Evolutionary conservation across 148 eudicot genomes (phyloP).

Genomic region (Mesembryanthemum crystallinum): DNA sequence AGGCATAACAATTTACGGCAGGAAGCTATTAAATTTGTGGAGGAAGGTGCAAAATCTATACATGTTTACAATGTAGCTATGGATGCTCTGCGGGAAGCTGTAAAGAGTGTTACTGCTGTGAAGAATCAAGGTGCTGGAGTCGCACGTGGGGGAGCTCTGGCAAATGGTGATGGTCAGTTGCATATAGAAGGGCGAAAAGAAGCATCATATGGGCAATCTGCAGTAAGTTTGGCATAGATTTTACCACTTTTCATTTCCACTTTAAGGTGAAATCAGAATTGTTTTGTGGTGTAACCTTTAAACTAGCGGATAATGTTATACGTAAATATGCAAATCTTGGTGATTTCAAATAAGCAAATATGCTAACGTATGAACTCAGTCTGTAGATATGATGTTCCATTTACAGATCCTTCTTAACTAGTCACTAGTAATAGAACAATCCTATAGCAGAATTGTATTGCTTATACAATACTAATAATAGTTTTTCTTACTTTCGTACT

Average conservation of each 20-base stretch:
- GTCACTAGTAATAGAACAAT: neutral
- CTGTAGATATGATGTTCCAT: neutral
- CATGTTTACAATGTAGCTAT: slow-evolving; percentile 43
- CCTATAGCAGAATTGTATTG: neutral
- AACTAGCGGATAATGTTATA: too few relatives aligned
- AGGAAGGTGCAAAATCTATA: slow-evolving; percentile 48
- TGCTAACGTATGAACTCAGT: neutral
- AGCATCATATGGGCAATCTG: slow-evolving; percentile 16
- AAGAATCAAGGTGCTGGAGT: slow-evolving; percentile 29
- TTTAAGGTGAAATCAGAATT: neutral
- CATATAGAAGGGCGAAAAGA: slow-evolving; percentile 13
- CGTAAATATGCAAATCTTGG: neutral
- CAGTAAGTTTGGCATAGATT: slow-evolving; percentile 25
- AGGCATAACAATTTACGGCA: slow-evolving; percentile 34
- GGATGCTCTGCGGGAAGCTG: slow-evolving; percentile 37
- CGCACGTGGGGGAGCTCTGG: slow-evolving; percentile 13
- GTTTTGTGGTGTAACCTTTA: too few relatives aligned
- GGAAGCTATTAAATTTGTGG: slow-evolving; percentile 47
- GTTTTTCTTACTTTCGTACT: neutral
- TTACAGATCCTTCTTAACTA: neutral
- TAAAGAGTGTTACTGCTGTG: slow-evolving; percentile 33
- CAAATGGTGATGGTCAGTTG: slow-evolving; percentile 20
- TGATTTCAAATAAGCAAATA: too few relatives aligned
- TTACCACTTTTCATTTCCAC: neutral
- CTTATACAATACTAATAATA: neutral